Evolutionary conservation across 345 rosid genomes (phyloP), one percentile per base, ranked within the genome.

Genomic region (Geranium brycei): DNA sequence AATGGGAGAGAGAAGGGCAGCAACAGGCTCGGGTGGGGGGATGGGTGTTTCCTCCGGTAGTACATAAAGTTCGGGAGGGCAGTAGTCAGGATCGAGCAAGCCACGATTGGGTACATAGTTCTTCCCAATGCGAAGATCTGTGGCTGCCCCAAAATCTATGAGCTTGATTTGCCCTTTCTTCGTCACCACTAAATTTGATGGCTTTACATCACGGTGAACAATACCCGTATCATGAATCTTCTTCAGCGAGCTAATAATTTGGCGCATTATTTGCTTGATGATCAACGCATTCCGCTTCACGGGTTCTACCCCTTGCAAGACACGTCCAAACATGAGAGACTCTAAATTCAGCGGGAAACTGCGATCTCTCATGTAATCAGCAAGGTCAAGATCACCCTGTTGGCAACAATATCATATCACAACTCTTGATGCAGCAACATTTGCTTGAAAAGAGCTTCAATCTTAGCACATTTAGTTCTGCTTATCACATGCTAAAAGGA

Each of bases 81-180:
- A 92, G 63, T 85, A 92, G 71, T 82, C 95, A 18, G 98, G 96
- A 77, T 92, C 98, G 8, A 92, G 85, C 72, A 92, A 79, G 7
- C 76, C 69, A 31, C 83, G 79, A 14, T 89, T 59, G 0, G 96
- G 96, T 61, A 86, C 71, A 69, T 82, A 92, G 68, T 92, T 92
- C 80, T 92, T 92, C 53, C 98, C 98, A n/a, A 89, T 92, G 17
- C 98, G 89, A 59, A 92, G 95, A 71, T 92, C 98, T 30, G 95
- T 77, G 59, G 98, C 98, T 31, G 96, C 96, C 13, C 96, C 96
- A 68, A 92, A 89, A 78, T 92, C 98, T 56, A 92, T 92, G 73
- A 92, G 95, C 82, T 89, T 92, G 63, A 92, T 82, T 81, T 80
- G 83, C 0, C 98, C 96, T 61, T 76, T 86, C 81, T 87, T 89